Evolutionary conservation across 116 monocot species (phyloP).

Genomic region (Dioscorea cayenensis): DNA sequence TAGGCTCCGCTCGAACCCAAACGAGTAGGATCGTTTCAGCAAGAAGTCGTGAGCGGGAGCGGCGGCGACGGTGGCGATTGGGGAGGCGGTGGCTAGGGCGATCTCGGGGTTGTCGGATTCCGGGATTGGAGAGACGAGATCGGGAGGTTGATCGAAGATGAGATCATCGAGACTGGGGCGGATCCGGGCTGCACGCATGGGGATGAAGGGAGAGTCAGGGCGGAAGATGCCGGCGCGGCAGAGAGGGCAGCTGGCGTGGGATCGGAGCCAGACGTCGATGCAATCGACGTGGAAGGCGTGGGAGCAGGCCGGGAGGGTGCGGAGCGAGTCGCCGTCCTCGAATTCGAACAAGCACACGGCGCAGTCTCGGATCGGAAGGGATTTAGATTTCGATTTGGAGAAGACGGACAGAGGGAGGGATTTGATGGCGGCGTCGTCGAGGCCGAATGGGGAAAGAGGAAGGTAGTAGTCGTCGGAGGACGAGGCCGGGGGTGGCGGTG

Average conservation of each 20-base stretch:
- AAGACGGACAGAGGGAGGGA: conserved; percentile 60
- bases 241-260: conserved; percentile 89
- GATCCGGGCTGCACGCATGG: conserved; percentile 73
- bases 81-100: conserved; percentile 10
- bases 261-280: conserved; percentile 94
- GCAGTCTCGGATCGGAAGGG: conserved; percentile 52
- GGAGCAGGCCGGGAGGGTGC: conserved; percentile 78
- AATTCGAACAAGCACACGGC: conserved; percentile 93
- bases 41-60: conserved; percentile 27
- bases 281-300: conserved; percentile 95
- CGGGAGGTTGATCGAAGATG: conserved; percentile 31
- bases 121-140: neutral
- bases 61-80: conserved; percentile 2
- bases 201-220: conserved; percentile 46
- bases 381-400: conserved; percentile 31
- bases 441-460: conserved; percentile 70
- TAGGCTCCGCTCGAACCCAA: conserved; percentile 78
- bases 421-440: conserved; percentile 82
- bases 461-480: conserved; percentile 11
- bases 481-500: conserved; percentile 11
- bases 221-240: conserved; percentile 70
- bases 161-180: conserved; percentile 79
- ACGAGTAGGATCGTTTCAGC: conserved; percentile 81
- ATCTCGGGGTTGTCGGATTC: conserved; percentile 25
- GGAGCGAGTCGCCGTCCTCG: conserved; percentile 67